Base-by-base conservation (phyloP, 345 rosid genomes). In the Aegle marmelos region DNA sequence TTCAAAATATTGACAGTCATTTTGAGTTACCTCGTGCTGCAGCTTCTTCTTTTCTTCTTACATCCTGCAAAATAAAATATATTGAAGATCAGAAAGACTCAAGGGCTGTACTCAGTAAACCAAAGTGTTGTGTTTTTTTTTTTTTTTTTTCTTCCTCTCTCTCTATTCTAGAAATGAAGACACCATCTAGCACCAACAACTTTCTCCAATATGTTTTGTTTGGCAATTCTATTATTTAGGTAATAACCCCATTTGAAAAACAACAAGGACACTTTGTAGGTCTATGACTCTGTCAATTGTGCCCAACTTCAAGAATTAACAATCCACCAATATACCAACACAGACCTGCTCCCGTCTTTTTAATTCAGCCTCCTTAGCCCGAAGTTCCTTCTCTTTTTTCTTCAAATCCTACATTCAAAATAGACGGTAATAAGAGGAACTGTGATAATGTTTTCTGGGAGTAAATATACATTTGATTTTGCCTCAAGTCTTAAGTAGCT, bases 351-450 rank as follows among this genome's bases (percentile, higher is more conserved):
- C 98, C 76, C 97, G 83, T 82, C 86, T 91, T 90, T 82, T 91
- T 83, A 94, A 83, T 70, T 94, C 98, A 85, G 96, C 82, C 88
- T 97, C 99, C 90, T 94, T 97, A 81, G 98, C 97, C 78, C 93
- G 97, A 69, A 97, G 98, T 83, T 97, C 99, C 79, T 86, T 97
- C 81, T 97, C 98, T 83, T 91, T 97, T 79, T 88, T 88, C 80
- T 87, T 94, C 82, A 93, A 85, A 86, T 91, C 93, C 99, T 94
- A 41, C n/a, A 84, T 75, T 77, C 74, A 74, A 60, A 67, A 57
- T 65, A 64, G 30, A 79, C 39, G 7, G 58, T 59, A 83, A 66
- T 62, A 69, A 74, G 71, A 78, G 22, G 50, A 82, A 78, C 39
- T 63, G 9, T 73, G 24, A 74, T 68, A 80, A 56, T 58, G 28